phyloP scores from a whole-genome alignment of 495 filamentous ascomycete species.

The Diplogelasinospora grovesii region DNA sequence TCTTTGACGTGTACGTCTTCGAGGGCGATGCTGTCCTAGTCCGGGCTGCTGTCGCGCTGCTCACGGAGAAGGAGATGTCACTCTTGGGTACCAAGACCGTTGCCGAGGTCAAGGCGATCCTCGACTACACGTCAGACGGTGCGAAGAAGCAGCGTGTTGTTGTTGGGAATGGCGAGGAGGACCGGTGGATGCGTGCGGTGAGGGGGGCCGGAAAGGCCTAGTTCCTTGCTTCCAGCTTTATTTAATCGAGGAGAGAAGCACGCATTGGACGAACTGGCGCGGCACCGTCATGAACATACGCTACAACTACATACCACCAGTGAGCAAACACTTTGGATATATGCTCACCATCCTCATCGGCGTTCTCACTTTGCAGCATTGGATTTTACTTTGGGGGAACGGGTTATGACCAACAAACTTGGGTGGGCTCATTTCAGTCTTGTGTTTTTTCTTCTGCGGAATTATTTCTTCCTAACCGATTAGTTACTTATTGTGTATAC shows the following conservation, averaged over 20 bases:
- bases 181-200: conserved; percentile 30
- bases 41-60: conserved; percentile 66
- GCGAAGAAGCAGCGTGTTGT: conserved; percentile 15
- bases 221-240: too few species aligned
- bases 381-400: conserved; percentile 2
- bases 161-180: conserved; percentile 27
- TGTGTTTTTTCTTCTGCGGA: background rate
- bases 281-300: conserved; percentile 11
- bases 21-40: conserved; percentile 82
- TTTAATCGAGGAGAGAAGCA: too few species aligned
- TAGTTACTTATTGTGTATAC: conserved; percentile 17
- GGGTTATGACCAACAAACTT: conserved; percentile 8
- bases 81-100: conserved; percentile 29
- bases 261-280: too few species aligned
- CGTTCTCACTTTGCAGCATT: background rate
- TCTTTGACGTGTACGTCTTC: conserved; percentile 94
- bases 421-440: background rate
- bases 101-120: conserved; percentile 25
- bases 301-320: conserved; percentile 1
- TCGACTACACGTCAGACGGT: conserved; percentile 11
- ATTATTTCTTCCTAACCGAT: background rate
- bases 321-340: background rate
- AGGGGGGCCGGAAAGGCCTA: conserved; percentile 27
- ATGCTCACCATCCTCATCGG: background rate
- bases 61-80: conserved; percentile 43